Evolutionary conservation across 768 basidiomycete genomes (phyloP), one percentile per base, ranked within the genome.

Genomic region (Sistotremastrum suecicum): DNA sequence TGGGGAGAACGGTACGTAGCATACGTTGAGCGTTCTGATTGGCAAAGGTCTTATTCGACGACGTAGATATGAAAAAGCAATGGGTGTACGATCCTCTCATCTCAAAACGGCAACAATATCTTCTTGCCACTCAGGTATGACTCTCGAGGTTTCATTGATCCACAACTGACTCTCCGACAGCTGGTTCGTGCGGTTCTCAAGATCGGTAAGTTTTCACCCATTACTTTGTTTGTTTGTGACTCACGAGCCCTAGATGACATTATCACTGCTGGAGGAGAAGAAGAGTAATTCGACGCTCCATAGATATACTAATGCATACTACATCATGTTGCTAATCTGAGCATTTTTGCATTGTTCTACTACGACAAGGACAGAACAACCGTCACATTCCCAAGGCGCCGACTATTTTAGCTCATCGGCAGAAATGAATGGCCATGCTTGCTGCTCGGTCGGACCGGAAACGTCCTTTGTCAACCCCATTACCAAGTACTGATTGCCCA

Each of bases 41-140:
- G 12, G 20, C 20, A 20, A 20, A 20, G 30, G 7, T 9, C 35
- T 30, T 36, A 10, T n/a, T 34, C 43, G 7, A 37, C 34, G 8
- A 35, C 42, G 9, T 58, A 97, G 94, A 99, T 55, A 99, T 99
- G 94, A 94, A 84, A 71, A 74, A 81, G 58, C 94, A 97, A 60
- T 88, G 90, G 56, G 92, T 98, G 38, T 91, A 92, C 54, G 95
- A 99, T 58, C 94, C 95, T 31, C 66, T 97, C 52, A 95, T 98
- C 63, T 91, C 91, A 37, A 99, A 98, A 67, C 70, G 94, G 57
- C 92, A 97, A 59, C 94, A 98, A 58, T 95, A 90, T 65, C 67
- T 99, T 48, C 70, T 99, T 37, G 95, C 95, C n/a, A 97, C 92
- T 20, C 91, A 92, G 75, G 80, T 86, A 49, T 41, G 72, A 20